Conservation (phyloP, 2,329 filamentous ascomycete genomes). For the Monosporascus sp. region DNA sequence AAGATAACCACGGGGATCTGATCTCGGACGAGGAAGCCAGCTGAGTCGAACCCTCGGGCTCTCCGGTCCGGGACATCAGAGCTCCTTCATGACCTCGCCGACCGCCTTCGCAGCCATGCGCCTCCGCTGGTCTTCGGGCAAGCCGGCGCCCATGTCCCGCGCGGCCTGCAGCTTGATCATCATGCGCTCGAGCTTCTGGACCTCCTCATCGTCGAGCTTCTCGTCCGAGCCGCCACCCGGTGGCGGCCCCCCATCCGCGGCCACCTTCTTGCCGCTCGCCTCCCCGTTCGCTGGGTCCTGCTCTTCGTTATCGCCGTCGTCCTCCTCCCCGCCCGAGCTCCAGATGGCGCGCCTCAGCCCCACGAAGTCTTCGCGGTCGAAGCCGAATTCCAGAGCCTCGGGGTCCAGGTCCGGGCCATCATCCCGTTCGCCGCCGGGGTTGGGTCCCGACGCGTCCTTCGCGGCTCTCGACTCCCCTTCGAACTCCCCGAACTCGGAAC, state of each 20-base stretch:
- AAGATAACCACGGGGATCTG: neutral
- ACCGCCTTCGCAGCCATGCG: conserved; percentile 57
- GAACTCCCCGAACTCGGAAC: conserved; percentile 29
- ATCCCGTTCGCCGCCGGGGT: conserved; percentile 22
- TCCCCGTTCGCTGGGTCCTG: conserved; percentile 13
- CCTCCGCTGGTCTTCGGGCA: conserved; percentile 57
- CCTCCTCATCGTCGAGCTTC: conserved; percentile 42
- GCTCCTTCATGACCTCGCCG: conserved; percentile 58
- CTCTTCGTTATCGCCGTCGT: conserved; percentile 3
- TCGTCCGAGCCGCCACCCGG: conserved; percentile 20
- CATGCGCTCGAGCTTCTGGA: conserved; percentile 57
- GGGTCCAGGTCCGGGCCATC: conserved; percentile 32
- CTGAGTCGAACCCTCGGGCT: neutral
- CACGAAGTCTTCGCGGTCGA: conserved; percentile 48
- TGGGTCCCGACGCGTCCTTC: conserved; percentile 3
- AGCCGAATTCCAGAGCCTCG: conserved; percentile 46
- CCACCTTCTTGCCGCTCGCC: conserved; percentile 9
- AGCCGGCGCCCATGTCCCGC: conserved; percentile 51
- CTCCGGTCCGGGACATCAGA: conserved; percentile 27
- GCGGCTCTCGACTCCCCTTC: conserved; percentile 23
- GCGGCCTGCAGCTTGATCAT: conserved; percentile 61
- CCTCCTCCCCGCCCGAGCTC: conserved; percentile 28
- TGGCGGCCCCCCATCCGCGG: conserved; percentile 15
- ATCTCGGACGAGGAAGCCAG: no score
- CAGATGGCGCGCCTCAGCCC: conserved; percentile 49